Base-by-base conservation (phyloP, 768 basidiomycete species). In the Leccinum arenicola region DNA sequence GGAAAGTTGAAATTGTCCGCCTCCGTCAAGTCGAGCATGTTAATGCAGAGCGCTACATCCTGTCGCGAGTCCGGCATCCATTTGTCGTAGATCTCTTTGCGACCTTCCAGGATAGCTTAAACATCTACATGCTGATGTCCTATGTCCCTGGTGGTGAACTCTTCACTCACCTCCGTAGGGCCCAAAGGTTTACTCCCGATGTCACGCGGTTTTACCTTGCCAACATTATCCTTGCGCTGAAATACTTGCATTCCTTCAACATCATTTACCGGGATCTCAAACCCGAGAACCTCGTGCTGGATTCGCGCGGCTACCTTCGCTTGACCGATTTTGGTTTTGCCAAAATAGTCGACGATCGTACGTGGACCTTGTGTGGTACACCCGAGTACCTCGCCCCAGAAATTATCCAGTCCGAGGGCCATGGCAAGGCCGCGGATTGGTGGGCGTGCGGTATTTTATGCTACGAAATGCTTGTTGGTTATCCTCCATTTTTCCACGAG, bases 181-280 rank as follows among this genome's bases (percentile, higher is more conserved):
- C 95, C 0, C 91, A 93, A 63, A 85, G 91, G 59, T 98, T 99
- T 77, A 93, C 93, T 4, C 90, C 96, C 31, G 97, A 99, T 70
- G 97, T 99, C 62, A 95, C 97, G 25, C 87, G 97, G 50, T 99
- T 98, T 77, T 99, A 98, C 76, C 86, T 96, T 62, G 95, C 96
- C 33, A 95, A 91, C 61, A 96, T 98, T 72, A 86, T 97, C 68
- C 85, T 98, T 59, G 97, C 95, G 35, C 82, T 98, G 66, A 93
- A 91, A 77, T 95, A 96, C 66, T 80, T 98, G 6, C 97, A 98
- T 73, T 89, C 89, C 14, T 93, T 91, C 76, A 95, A 98, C 78
- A 96, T 99, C 74, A 93, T 98, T 68, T 98, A 98, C 75, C 93
- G 96, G 48, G 96, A 98, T 75, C 84, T 99, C 65, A 98, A 99